Base-by-base conservation (phyloP, 352 stramenopile genomes). In the Achlya hypogyna region DNA sequence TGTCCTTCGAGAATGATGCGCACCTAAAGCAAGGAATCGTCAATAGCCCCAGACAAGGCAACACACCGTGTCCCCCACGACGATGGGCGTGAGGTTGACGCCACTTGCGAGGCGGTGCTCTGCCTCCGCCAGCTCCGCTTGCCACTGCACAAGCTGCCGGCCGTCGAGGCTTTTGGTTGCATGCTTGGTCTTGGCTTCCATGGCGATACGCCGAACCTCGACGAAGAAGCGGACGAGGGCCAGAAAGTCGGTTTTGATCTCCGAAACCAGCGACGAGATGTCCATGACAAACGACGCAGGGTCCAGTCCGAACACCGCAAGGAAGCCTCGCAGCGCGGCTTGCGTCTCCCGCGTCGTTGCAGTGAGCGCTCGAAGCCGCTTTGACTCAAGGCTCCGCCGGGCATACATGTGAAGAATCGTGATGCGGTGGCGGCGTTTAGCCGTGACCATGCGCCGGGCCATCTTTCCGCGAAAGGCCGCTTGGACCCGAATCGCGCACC, bases 291-390 rank as follows among this genome's bases (percentile, higher is more conserved):
- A 93, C 2, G 82, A 88, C 18, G 78, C 74, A 1, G 82, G 82
- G 45, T 93, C 84, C 18, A 93, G 71, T 1, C 82, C 84, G 58
- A 93, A 90, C 63, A 89, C 86, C 5, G 73, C 58, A n/a, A 93
- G 60, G 47, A 93, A 90, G 18, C 69, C 71, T 6, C 84, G 81
- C 9, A 93, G 65, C 18, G 77, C 78, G 3, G 78, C 71, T 51
- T 93, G 84, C 0, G 78, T 86, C 31, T 81, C 68, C 23, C 84
- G 75, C 12, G 74, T 86, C 31, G 76, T 74, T 1, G 84, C 81
- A 0, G 82, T 84, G 0, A 93, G 42, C 1, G 77, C 72, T 3
- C 84, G 76, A 51, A 93, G 52, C 12, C 84, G 52, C 34, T 79
- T 82, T 2, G 82, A 82, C 76, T 91, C 84, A 0, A 90, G 67